A percentile compares a stretch with the other conserved stretches of the same genome.
Evolutionary conservation across 495 filamentous ascomycete genomes (phyloP).

Genomic region (Recurvomyces mirabilis): DNA sequence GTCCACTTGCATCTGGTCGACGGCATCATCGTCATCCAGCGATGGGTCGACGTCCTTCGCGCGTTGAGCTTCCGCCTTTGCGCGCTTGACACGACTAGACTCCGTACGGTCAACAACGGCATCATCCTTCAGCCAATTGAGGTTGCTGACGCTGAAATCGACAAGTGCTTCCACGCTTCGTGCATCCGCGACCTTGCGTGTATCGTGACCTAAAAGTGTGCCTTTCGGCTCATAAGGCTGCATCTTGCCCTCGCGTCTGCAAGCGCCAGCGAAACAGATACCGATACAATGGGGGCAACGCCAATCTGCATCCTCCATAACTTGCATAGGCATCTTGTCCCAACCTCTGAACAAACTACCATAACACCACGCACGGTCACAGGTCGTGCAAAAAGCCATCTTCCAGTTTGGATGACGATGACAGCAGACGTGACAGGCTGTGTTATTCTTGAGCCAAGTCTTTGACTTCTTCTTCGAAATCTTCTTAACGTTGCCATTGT

Average conservation of each 20-base stretch:
- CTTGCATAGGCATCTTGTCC: constrained; percentile 66
- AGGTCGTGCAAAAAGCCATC: constrained; percentile 63
- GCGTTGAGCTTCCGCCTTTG: constrained; percentile 40
- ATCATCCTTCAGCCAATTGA: constrained; percentile 58
- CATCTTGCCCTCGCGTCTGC: constrained; percentile 47
- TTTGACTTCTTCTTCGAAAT: constrained; percentile 36
- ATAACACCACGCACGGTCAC: constrained; percentile 69
- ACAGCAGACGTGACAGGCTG: constrained; percentile 68
- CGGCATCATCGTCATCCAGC: constrained; percentile 31
- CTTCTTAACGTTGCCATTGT: constrained; percentile 37
- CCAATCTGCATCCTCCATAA: constrained; percentile 72
- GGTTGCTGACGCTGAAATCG: constrained; percentile 73
- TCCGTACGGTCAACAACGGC: constrained; percentile 36
- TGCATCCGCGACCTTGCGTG: constrained; percentile 73
- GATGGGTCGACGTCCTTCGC: constrained; percentile 35
- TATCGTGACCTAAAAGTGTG: constrained; percentile 80
- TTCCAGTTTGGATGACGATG: constrained; percentile 68
- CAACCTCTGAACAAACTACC: constrained; percentile 81
- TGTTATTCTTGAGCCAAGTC: constrained; percentile 37
- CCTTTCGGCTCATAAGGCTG: constrained; percentile 70
- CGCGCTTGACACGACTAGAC: constrained; percentile 37
- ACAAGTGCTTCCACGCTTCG: constrained; percentile 79
- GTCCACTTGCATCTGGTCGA: constrained; percentile 19
- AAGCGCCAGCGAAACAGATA: constrained; percentile 74
- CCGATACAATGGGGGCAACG: constrained; percentile 74